phyloP scores from a whole-genome alignment of 768 basidiomycete genomes.

The Amanita subjunquillea region DNA sequence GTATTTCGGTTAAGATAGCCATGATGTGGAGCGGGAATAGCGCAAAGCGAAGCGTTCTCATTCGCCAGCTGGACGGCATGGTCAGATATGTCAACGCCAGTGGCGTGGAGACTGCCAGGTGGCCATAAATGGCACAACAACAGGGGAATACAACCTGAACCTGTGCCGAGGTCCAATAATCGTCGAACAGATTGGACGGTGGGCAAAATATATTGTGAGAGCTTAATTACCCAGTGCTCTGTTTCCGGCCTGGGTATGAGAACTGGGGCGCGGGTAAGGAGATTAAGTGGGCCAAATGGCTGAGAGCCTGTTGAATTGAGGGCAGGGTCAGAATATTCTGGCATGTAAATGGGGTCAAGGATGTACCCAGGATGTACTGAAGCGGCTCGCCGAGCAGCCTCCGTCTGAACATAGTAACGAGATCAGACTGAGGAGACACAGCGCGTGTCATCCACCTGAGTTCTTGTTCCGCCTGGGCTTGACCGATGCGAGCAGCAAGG shows the following conservation, averaged over 20 bases:
- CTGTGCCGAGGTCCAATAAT: conserved; percentile 87
- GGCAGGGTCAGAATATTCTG: conserved; percentile 7
- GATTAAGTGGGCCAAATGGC: conserved; percentile 78
- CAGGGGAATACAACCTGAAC: conserved; percentile 86
- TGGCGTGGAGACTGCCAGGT: conserved; percentile 38
- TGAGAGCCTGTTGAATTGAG: conserved; percentile 46
- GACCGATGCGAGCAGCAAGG: conserved; percentile 20
- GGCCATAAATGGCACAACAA: conserved; percentile 65
- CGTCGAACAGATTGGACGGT: conserved; percentile 23
- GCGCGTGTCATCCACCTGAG: conserved; percentile 33
- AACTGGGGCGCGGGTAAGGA: conserved; percentile 65
- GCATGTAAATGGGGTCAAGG: conserved; percentile 1
- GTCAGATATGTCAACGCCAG: conserved; percentile 60
- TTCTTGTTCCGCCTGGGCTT: conserved; percentile 26
- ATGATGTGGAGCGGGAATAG: conserved; percentile 20
- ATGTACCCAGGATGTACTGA: conserved; percentile 81
- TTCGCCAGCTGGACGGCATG: conserved; percentile 43
- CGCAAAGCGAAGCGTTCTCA: conserved; percentile 36
- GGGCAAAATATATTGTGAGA: conserved; percentile 38
- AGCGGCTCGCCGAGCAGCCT: conserved; percentile 67
- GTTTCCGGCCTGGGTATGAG: conserved; percentile 96
- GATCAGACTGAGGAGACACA: conserved; percentile 7
- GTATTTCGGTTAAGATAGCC: conserved; percentile 21
- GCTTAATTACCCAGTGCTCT: conserved; percentile 65
- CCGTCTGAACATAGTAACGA: conserved; percentile 42